Percentiles rank a stretch among this genome's conserved stretches.
Conservation (phyloP, 768 basidiomycete species). For the Sistotremastrum niveocremeum region DNA sequence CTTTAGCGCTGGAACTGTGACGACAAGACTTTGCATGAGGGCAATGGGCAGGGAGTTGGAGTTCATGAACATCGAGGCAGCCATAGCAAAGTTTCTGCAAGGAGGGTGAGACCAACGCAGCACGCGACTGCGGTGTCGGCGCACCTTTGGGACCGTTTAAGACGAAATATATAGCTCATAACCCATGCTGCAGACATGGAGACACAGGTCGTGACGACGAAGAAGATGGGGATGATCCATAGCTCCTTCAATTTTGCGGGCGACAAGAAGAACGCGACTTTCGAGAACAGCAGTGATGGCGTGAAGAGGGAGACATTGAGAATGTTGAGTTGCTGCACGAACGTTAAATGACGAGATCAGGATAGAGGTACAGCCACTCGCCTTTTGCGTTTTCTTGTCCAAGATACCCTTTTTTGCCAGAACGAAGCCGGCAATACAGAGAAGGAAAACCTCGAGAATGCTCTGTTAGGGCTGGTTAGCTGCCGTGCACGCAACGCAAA, state of each 20-base stretch:
- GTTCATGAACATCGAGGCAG: slow-evolving; percentile 85
- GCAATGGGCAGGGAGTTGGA: slow-evolving; percentile 93
- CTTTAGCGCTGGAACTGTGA: slow-evolving; percentile 69
- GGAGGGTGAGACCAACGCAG: not conserved
- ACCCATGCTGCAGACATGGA: slow-evolving; percentile 57
- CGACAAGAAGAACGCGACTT: slow-evolving; percentile 84
- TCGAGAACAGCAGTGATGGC: slow-evolving; percentile 79
- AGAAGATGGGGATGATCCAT: slow-evolving; percentile 81
- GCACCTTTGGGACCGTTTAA: slow-evolving; percentile 68
- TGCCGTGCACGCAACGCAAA: not conserved
- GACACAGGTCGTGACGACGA: slow-evolving; percentile 56
- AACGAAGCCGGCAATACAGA: slow-evolving; percentile 73
- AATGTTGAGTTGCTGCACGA: slow-evolving; percentile 52
- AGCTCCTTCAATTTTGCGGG: slow-evolving; percentile 77
- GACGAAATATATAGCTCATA: slow-evolving; percentile 46
- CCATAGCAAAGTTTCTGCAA: slow-evolving; percentile 60
- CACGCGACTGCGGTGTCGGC: slow-evolving; percentile 10
- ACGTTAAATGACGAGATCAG: not conserved
- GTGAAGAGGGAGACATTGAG: slow-evolving; percentile 87
- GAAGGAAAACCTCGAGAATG: slow-evolving; percentile 76
- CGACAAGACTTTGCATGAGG: slow-evolving; percentile 79
- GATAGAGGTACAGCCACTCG: slow-evolving; percentile 16
- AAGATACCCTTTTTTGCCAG: slow-evolving; percentile 71
- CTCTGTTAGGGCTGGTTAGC: slow-evolving; percentile 33
- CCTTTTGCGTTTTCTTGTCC: slow-evolving; percentile 84